Percentiles rank a stretch among this genome's conserved stretches.
Conservation (phyloP, 2,329 filamentous ascomycete genomes). For the Penicillium sp. region DNA sequence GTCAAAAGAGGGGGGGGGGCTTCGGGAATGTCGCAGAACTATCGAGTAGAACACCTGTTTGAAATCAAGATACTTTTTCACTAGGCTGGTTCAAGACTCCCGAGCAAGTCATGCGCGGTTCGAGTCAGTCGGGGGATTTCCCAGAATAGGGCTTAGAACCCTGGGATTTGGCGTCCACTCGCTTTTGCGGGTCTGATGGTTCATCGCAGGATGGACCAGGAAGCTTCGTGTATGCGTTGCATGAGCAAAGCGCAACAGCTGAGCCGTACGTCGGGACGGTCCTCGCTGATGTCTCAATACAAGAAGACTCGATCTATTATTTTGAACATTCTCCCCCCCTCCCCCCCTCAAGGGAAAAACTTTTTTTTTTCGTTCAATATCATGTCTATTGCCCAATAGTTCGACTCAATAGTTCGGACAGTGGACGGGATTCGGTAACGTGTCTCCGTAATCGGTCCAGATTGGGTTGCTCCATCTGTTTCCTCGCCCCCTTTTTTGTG, state of each 20-base stretch:
- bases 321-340: no score
- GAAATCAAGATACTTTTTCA: constrained; percentile 13
- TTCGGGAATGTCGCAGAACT: background rate
- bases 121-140: constrained; percentile 14
- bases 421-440: background rate
- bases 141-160: constrained; percentile 18
- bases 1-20: background rate
- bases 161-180: constrained; percentile 7
- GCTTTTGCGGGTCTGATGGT: background rate
- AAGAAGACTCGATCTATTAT: no score
- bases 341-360: no score
- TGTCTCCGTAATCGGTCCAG: constrained; percentile 3
- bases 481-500: background rate
- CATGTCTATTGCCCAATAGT: no score
- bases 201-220: no score
- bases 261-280: no score
- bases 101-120: background rate
- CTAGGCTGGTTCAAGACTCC: constrained; percentile 1
- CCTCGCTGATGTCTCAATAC: no score
- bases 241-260: no score
- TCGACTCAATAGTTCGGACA: background rate
- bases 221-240: no score
- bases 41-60: constrained; percentile 1
- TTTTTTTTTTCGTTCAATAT: no score
- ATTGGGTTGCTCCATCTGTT: background rate